Percentiles rank a stretch among this genome's conserved stretches.
Evolutionary conservation across 2,329 filamentous ascomycete species (phyloP).

Genomic region (Hymenoscyphus repandus): DNA sequence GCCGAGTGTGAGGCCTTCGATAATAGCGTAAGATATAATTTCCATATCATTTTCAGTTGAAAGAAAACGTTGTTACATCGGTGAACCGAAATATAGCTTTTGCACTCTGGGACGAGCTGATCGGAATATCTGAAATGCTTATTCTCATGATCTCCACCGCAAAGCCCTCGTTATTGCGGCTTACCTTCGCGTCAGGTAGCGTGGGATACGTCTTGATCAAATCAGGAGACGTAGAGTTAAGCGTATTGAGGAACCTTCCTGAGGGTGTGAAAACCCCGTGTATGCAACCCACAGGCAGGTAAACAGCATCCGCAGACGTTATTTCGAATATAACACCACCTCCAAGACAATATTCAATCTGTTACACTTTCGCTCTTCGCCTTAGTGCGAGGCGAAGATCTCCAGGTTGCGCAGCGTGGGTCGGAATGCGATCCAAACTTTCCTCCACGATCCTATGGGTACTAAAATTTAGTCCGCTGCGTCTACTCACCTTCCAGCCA

Average conservation of each 20-base stretch:
- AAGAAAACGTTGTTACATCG: too few relatives aligned
- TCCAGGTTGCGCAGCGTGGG: constrained; percentile 12
- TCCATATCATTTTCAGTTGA: too few relatives aligned
- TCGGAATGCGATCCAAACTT: constrained; percentile 15
- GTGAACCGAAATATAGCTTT: too few relatives aligned
- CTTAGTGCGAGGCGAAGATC: constrained; percentile 5
- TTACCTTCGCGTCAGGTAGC: neutral
- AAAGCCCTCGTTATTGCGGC: neutral
- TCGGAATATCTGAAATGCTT: too few relatives aligned
- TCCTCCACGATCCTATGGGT: constrained; percentile 7
- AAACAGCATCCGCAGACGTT: constrained; percentile 10
- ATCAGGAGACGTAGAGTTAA: constrained; percentile 12
- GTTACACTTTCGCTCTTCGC: constrained; percentile 4
- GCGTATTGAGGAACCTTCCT: constrained; percentile 12
- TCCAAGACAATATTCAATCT: constrained; percentile 10
- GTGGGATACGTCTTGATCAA: constrained; percentile 1
- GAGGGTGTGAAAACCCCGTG: constrained; percentile 12
- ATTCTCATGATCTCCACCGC: neutral
- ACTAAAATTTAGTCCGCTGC: constrained; percentile 9
- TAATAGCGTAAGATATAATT: too few relatives aligned
- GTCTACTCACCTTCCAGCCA: constrained; percentile 1
- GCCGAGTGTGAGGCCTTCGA: too few relatives aligned
- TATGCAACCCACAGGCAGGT: constrained; percentile 13
- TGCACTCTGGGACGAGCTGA: too few relatives aligned
- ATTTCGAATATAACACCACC: constrained; percentile 11